Base-by-base conservation (phyloP, 306 rosid genomes). In the Delonix regia region DNA sequence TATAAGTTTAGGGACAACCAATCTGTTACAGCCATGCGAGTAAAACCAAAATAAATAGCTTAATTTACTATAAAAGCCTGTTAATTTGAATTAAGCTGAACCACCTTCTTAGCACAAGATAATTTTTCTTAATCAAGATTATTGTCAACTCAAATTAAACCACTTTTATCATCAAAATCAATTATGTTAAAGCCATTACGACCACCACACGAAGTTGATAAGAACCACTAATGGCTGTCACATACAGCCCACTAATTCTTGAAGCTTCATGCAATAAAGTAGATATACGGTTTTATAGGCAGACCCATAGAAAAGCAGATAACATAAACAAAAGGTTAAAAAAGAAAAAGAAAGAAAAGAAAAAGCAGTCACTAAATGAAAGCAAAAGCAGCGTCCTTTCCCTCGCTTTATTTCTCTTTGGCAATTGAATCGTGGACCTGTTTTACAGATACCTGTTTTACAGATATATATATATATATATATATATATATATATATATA, bases 331-430 rank as follows among this genome's bases (percentile, higher is more conserved):
- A 56, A 7, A 73, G 30, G 6, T 2, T 2, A 5, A 45, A 3
- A 13, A 9, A 15, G 41, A 61, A 61, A 60, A 36, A 22, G 61
- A 69, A 39, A 64, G 30, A 33, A 61, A 61, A 60, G 24, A 22
- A 70, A 69, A 39, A 64, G 30, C 24, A 64, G 85, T 21, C 61
- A 60, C 19, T 19, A 78, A 78, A 28, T 34, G 22, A 85, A 85
- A 85, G 85, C 19, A 57, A 79, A 85, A 85, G 86, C 63, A 71
- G 51, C 3, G 6, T 75, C 76, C 70, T 75, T 73, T 25, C 57
- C 16, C 4, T 9, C 12, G 3, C 72, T 78, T 81, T 78, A 69
- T 12, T 69, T 78, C 6, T 41, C 82, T 76, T 76, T 76, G 41
- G 60, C 77, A 77, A 65, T 75, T 25, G 55, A 75, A 75, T 44